These are phyloP conservation scores for Tephrocybe sp. DNA, from an alignment of 768 basidiomycete genomes.

Conservation along the genomic window DNA sequence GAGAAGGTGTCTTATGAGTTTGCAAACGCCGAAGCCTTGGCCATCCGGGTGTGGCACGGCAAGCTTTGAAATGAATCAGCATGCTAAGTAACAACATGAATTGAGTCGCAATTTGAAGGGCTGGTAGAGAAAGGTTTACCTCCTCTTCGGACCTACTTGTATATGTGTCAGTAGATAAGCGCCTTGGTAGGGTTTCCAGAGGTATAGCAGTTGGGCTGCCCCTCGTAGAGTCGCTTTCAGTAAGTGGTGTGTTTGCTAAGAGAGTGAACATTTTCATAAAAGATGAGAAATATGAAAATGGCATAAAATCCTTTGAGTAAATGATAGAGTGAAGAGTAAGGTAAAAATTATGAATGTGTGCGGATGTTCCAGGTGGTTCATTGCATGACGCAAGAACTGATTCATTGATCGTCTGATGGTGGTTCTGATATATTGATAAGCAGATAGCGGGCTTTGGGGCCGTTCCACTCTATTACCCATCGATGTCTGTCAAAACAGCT, in stretches of 20 bases:
- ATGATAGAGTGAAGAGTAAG: too few species aligned
- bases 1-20: conserved; percentile 1
- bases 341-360: too few species aligned
- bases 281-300: conserved; percentile 20
- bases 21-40: neutral
- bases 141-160: neutral
- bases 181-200: conserved; percentile 20
- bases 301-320: too few species aligned
- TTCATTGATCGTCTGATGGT: neutral
- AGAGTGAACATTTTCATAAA: conserved; percentile 28
- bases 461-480: too few species aligned
- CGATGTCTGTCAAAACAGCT: conserved; percentile 20
- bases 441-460: neutral
- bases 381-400: neutral
- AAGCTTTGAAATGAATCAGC: too few species aligned
- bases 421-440: too few species aligned
- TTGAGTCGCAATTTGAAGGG: too few species aligned
- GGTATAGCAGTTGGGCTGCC: conserved; percentile 21
- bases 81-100: too few species aligned
- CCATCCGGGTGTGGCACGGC: neutral
- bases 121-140: conserved; percentile 7
- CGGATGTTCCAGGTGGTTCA: too few species aligned
- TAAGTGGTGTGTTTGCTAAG: conserved; percentile 35
- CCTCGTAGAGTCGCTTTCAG: conserved; percentile 23
- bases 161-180: neutral